These are phyloP conservation scores for Auriscalpium orientale DNA, from an alignment of 768 basidiomycete genomes.

Conservation along the genomic window DNA sequence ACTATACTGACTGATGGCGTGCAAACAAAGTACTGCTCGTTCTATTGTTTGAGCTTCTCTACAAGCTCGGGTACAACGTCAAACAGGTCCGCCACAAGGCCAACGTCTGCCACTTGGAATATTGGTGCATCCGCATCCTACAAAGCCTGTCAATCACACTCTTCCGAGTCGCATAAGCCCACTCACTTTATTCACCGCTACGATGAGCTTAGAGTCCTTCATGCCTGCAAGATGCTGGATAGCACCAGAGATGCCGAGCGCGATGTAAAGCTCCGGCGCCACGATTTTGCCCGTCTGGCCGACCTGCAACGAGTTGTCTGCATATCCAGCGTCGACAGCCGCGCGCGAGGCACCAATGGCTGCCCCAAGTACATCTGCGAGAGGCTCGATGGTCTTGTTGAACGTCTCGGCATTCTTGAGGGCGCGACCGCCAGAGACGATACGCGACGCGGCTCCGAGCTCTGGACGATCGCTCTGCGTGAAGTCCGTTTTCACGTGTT, in stretches of 20 bases:
- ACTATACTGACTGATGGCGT: no score
- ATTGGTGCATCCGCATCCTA: slow-evolving; percentile 97
- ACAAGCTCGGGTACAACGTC: slow-evolving; percentile 87
- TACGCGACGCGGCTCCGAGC: slow-evolving; percentile 75
- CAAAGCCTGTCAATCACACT: slow-evolving; percentile 1
- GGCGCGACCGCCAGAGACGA: slow-evolving; percentile 93
- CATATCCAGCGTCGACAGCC: slow-evolving; percentile 96
- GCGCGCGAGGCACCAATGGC: slow-evolving; percentile 98
- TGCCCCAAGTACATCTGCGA: slow-evolving; percentile 89
- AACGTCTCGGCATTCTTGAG: slow-evolving; percentile 96
- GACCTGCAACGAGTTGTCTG: slow-evolving; percentile 97
- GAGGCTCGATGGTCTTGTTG: slow-evolving; percentile 73
- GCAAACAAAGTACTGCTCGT: no score
- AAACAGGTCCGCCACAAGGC: slow-evolving; percentile 90
- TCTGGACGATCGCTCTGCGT: slow-evolving; percentile 92
- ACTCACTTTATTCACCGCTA: slow-evolving; percentile 90
- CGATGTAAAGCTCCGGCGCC: slow-evolving; percentile 93
- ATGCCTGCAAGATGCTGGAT: slow-evolving; percentile 99
- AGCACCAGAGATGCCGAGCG: slow-evolving; percentile 94
- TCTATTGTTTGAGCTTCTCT: slow-evolving; percentile 63
- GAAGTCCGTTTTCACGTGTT: slow-evolving; percentile 67
- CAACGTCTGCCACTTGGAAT: slow-evolving; percentile 96
- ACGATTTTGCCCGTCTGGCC: slow-evolving; percentile 99
- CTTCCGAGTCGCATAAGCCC: background rate
- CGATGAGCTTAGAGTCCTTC: slow-evolving; percentile 98